Evolutionary conservation across 257 asterid species (phyloP).

Genomic region (Capsicum rhomboideum): DNA sequence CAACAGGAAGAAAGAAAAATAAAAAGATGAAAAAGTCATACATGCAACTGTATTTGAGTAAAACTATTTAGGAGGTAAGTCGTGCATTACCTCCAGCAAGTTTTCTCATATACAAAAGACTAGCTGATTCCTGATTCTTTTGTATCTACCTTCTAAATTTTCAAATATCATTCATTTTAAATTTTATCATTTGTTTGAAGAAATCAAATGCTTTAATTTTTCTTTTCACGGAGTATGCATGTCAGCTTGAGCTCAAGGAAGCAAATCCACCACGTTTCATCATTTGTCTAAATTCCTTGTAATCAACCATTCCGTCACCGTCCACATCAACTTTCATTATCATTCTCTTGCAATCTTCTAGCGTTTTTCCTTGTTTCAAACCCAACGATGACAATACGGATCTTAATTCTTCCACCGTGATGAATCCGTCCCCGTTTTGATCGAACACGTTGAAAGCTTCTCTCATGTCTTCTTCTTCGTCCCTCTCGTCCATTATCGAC

Average conservation of each 20-base stretch:
- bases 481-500: conserved; percentile 21
- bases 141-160: background rate
- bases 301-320: conserved; percentile 36
- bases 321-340: conserved; percentile 34
- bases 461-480: conserved; percentile 32
- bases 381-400: conserved; percentile 30
- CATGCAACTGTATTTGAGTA: background rate
- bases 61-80: background rate
- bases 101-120: background rate
- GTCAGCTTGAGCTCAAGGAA: conserved; percentile 12
- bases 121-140: background rate
- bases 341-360: conserved; percentile 33
- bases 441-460: conserved; percentile 38
- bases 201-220: background rate
- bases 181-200: background rate
- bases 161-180: background rate
- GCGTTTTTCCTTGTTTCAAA: conserved; percentile 25
- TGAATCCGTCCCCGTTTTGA: conserved; percentile 32
- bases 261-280: conserved; percentile 43
- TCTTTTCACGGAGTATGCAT: background rate
- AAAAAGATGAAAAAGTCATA: background rate
- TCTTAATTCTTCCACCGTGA: conserved; percentile 31
- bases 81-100: background rate
- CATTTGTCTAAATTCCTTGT: conserved; percentile 32
- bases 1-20: background rate